Percentiles rank a stretch among this genome's conserved stretches.
Conservation (phyloP, 768 basidiomycete genomes). For the Boletus rubescentipes region DNA sequence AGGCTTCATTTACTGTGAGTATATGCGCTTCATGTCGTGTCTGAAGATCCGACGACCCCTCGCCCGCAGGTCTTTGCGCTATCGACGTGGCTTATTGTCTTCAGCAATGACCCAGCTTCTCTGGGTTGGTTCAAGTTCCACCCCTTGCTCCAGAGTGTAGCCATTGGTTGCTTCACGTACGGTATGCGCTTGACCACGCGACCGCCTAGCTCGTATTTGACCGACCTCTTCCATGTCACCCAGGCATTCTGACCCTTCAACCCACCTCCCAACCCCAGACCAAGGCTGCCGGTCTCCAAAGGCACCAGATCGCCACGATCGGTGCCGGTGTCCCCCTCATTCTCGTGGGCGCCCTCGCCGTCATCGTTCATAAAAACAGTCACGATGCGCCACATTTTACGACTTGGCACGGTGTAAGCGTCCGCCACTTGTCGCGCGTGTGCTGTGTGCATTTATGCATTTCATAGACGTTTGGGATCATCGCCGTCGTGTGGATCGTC, state of each 20-base stretch:
- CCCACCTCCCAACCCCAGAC: conserved; percentile 65
- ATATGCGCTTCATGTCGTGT: neutral
- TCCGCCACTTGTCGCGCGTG: neutral
- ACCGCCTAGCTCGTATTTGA: neutral
- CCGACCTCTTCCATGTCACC: neutral
- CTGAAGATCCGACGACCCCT: conserved; percentile 6
- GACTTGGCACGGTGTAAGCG: conserved; percentile 72
- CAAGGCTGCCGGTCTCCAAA: conserved; percentile 62
- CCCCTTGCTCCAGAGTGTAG: conserved; percentile 59
- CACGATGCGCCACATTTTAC: conserved; percentile 56
- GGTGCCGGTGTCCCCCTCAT: conserved; percentile 56
- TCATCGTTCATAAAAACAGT: conserved; percentile 60
- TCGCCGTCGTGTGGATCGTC: conserved; percentile 59
- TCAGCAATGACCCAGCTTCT: conserved; percentile 43
- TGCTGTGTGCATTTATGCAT: neutral
- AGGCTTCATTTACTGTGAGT: conserved; percentile 24
- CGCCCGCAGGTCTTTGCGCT: conserved; percentile 38
- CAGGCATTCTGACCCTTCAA: conserved; percentile 75
- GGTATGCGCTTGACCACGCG: conserved; percentile 41
- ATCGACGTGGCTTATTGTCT: conserved; percentile 46
- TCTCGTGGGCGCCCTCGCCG: conserved; percentile 56
- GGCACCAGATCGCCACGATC: conserved; percentile 68
- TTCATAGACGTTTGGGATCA: conserved; percentile 60
- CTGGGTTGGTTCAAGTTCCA: conserved; percentile 68
- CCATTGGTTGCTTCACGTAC: conserved; percentile 55